Evolutionary conservation across 2,329 filamentous ascomycete species (phyloP).

Genomic region (Botrytis porri): DNA sequence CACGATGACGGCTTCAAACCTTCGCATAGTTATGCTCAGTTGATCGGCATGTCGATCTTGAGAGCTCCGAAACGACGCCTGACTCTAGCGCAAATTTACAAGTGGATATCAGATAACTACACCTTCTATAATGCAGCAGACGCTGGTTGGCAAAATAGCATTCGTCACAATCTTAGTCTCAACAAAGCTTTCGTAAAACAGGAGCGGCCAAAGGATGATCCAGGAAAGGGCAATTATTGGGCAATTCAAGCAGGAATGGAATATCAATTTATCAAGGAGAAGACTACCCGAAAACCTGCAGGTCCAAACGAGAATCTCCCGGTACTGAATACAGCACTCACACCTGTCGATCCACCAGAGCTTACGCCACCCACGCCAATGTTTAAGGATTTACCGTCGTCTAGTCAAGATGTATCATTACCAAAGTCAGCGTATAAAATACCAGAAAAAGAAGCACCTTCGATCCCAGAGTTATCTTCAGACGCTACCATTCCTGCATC

Average conservation of each 20-base stretch:
- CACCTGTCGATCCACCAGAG: constrained; percentile 29
- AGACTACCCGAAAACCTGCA: constrained; percentile 60
- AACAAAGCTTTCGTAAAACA: constrained; percentile 97
- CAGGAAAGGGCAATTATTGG: constrained; percentile 98
- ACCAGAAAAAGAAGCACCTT: constrained; percentile 29
- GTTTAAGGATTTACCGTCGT: constrained; percentile 33
- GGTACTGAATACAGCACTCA: constrained; percentile 29
- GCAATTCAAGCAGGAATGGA: constrained; percentile 88
- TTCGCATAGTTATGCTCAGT: constrained; percentile 84
- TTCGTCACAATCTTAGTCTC: constrained; percentile 93
- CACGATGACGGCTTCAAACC: constrained; percentile 88
- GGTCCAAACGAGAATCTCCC: constrained; percentile 53
- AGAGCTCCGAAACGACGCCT: constrained; percentile 78
- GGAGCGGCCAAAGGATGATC: constrained; percentile 93
- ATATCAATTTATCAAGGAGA: constrained; percentile 84
- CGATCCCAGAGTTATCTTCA: constrained; percentile 60
- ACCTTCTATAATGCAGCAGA: constrained; percentile 82
- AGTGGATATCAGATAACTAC: constrained; percentile 97
- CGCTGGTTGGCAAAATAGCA: constrained; percentile 97
- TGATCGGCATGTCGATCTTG: constrained; percentile 96
- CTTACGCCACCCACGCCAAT: constrained; percentile 24
- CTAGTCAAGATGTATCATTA: constrained; percentile 30
- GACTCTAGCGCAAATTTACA: constrained; percentile 94
- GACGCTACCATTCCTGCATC: constrained; percentile 75
- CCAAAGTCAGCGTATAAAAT: constrained; percentile 27